phyloP scores from a whole-genome alignment of 1,284 basidiomycete genomes.

The Trametes hirsuta region DNA sequence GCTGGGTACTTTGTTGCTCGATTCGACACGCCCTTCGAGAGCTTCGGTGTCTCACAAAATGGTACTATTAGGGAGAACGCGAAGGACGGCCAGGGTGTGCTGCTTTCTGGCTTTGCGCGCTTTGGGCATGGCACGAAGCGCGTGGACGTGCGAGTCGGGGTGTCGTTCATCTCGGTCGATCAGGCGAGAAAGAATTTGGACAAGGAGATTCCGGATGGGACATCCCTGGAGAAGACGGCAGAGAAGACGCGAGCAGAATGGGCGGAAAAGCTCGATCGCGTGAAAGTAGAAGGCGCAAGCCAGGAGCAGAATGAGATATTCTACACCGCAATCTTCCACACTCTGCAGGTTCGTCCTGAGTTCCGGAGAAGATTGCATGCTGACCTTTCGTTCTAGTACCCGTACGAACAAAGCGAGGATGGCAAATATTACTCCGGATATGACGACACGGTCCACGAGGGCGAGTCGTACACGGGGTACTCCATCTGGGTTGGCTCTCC shows the following conservation, averaged over 20 bases:
- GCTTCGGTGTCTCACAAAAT: constrained; percentile 55
- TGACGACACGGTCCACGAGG: constrained; percentile 63
- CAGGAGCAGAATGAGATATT: constrained; percentile 59
- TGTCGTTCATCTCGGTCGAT: constrained; percentile 78
- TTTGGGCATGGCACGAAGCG: constrained; percentile 45
- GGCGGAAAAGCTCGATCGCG: constrained; percentile 72
- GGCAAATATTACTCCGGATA: constrained; percentile 80
- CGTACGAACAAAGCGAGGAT: constrained; percentile 76
- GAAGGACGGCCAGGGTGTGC: constrained; percentile 39
- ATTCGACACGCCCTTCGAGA: constrained; percentile 56
- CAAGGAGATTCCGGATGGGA: constrained; percentile 64
- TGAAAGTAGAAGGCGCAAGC: constrained; percentile 60
- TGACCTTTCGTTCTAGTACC: constrained; percentile 53
- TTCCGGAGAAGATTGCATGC: constrained; percentile 12
- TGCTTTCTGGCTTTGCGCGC: constrained; percentile 61
- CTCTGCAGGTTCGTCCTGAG: constrained; percentile 54
- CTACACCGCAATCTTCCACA: constrained; percentile 72
- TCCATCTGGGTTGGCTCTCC: constrained; percentile 70
- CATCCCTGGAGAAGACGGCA: constrained; percentile 65
- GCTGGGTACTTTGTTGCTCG: constrained; percentile 80
- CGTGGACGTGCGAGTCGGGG: constrained; percentile 70
- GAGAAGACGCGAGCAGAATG: constrained; percentile 60
- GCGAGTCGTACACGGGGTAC: constrained; percentile 78
- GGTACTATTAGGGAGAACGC: constrained; percentile 40
- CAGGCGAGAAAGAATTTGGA: constrained; percentile 72